phyloP scores from a whole-genome alignment of 2,329 filamentous ascomycete species.

The Parasarocladium wereldwijsianum region DNA sequence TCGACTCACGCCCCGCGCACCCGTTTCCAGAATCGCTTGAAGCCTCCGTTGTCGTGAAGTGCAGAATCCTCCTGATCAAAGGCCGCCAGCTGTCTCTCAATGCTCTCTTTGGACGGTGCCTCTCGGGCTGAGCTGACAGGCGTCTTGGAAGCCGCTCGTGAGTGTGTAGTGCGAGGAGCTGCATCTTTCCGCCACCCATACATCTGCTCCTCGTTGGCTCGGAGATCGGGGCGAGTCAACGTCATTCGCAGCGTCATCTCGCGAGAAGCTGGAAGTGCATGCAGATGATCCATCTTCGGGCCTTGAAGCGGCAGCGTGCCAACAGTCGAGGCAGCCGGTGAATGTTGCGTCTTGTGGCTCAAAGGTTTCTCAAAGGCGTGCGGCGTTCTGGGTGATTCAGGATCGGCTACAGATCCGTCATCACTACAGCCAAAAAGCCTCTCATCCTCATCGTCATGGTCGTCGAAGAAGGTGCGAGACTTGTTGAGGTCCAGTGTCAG shows the following conservation, averaged over 20 bases:
- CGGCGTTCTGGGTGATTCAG: slow-evolving; percentile 45
- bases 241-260: slow-evolving; percentile 98
- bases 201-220: slow-evolving; percentile 56
- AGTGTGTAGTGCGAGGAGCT: slow-evolving; percentile 27
- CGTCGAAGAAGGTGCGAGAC: slow-evolving; percentile 40
- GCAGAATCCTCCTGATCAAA: slow-evolving; percentile 31
- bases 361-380: slow-evolving; percentile 27
- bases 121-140: slow-evolving; percentile 16
- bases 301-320: slow-evolving; percentile 13
- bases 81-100: slow-evolving; percentile 37
- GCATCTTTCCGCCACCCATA: slow-evolving; percentile 48
- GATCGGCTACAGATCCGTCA: slow-evolving; percentile 37
- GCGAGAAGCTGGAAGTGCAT: slow-evolving; percentile 42
- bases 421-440: slow-evolving; percentile 39
- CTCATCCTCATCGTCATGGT: slow-evolving; percentile 34
- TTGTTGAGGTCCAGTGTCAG: slow-evolving; percentile 23
- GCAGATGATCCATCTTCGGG: slow-evolving; percentile 27
- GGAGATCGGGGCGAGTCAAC: slow-evolving; percentile 74
- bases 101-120: slow-evolving; percentile 31
- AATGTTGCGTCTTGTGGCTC: slow-evolving; percentile 13
- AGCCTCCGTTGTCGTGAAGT: slow-evolving; percentile 31
- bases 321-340: slow-evolving; percentile 11
- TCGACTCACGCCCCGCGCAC: slow-evolving; percentile 28
- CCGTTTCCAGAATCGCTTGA: slow-evolving; percentile 51
- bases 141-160: slow-evolving; percentile 18